A percentile compares a stretch with the other conserved stretches of the same genome.
phyloP scores from a whole-genome alignment of 805 yeast genomes.

The Saccharomycopsis lassenensis region DNA sequence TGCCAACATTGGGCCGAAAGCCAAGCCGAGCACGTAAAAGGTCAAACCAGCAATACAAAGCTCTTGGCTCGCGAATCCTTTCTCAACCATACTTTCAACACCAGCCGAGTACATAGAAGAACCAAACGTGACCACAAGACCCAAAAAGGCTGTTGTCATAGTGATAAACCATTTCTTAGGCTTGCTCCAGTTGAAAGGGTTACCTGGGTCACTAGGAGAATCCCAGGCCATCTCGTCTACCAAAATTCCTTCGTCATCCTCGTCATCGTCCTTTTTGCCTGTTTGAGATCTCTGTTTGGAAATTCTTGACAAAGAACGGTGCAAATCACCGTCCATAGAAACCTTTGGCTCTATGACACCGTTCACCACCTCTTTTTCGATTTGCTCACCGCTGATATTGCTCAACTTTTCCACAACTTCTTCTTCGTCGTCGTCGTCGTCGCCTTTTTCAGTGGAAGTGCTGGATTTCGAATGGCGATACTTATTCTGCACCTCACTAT shows the following conservation, averaged over 20 bases:
- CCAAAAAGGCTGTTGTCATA: constrained; percentile 49
- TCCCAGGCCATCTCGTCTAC: constrained; percentile 47
- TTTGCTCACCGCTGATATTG: constrained; percentile 17
- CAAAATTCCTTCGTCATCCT: constrained; percentile 15
- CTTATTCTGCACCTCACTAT: no score
- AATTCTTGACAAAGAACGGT: constrained; percentile 7
- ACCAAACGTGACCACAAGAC: constrained; percentile 65
- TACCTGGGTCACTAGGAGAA: constrained; percentile 44
- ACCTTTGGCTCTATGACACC: no score
- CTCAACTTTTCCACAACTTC: constrained; percentile 14
- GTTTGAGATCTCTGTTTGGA: not conserved
- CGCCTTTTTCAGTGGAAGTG: no score
- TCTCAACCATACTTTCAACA: constrained; percentile 38
- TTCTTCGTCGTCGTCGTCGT: constrained; percentile 11
- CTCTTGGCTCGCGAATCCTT: constrained; percentile 46
- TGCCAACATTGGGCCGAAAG: constrained; percentile 57
- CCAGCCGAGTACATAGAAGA: constrained; percentile 64
- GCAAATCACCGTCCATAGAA: no score
- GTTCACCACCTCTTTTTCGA: no score
- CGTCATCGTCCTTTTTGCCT: not conserved
- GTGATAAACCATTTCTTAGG: constrained; percentile 58
- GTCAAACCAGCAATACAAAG: constrained; percentile 59
- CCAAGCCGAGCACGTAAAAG: constrained; percentile 59
- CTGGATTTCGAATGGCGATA: no score
- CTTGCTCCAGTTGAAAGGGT: constrained; percentile 60